Evolutionary conservation across 768 basidiomycete genomes (phyloP).

Genomic region (Kwoniella dendrophila): DNA sequence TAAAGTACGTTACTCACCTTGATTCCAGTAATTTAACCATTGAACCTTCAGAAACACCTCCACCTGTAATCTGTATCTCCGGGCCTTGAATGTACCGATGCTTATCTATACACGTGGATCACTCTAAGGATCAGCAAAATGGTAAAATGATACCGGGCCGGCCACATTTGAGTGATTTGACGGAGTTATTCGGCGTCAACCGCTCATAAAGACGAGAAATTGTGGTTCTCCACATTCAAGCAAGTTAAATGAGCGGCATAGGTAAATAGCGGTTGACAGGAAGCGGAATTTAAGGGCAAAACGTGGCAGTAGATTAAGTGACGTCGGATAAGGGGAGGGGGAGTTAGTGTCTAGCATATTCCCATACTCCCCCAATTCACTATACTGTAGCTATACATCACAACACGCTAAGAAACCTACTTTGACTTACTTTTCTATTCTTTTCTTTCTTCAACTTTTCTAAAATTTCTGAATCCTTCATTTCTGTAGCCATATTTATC

Average conservation of each 20-base stretch:
- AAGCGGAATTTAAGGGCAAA: neutral
- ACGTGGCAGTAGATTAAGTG: neutral
- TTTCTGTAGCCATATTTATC: neutral
- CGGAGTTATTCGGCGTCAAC: slow-evolving; percentile 17
- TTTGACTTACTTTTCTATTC: neutral
- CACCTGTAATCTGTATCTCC: neutral
- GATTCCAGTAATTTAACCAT: neutral
- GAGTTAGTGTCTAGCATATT: too few species aligned
- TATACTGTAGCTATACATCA: too few species aligned
- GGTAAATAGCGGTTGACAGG: slow-evolving; percentile 3
- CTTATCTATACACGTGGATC: neutral
- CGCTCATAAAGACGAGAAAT: neutral
- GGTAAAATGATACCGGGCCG: neutral
- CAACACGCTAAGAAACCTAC: too few species aligned
- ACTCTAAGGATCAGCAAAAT: neutral
- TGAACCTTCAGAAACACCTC: neutral
- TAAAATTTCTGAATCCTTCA: neutral
- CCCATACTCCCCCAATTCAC: too few species aligned
- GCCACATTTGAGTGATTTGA: slow-evolving; percentile 1
- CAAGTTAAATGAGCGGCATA: neutral
- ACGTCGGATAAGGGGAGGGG: too few species aligned
- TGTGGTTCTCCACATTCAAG: slow-evolving; percentile 1
- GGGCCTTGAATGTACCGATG: neutral
- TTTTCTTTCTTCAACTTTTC: neutral
- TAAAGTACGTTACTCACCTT: neutral